Percentiles rank a stretch among this genome's conserved stretches.
These are phyloP conservation scores for Limnanthes douglasii DNA, from an alignment of 345 rosid species.

Conservation along the genomic window DNA sequence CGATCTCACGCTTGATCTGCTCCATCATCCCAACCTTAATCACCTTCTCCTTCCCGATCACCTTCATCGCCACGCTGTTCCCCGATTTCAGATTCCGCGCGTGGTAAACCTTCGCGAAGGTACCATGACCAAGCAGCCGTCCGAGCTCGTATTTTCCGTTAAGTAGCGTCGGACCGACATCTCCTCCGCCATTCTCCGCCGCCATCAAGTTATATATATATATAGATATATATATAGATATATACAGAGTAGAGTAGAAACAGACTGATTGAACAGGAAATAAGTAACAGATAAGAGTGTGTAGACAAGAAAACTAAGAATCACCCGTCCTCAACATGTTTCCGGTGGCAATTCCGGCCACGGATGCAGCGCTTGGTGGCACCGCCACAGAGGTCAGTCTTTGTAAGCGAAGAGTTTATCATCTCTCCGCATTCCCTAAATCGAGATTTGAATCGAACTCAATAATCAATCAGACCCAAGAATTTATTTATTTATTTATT, in stretches of 20 bases:
- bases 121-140: slow-evolving; percentile 68
- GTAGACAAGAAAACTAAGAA: too few species aligned
- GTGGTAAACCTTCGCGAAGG: slow-evolving; percentile 82
- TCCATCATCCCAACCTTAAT: slow-evolving; percentile 81
- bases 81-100: slow-evolving; percentile 46
- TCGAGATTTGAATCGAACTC: too few species aligned
- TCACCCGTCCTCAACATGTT: slow-evolving; percentile 99
- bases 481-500: too few species aligned
- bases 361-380: slow-evolving; percentile 35
- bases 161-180: slow-evolving; percentile 19
- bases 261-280: too few species aligned
- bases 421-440: slow-evolving; percentile 90
- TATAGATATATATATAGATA: too few species aligned
- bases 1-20: slow-evolving; percentile 78
- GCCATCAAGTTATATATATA: too few species aligned
- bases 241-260: too few species aligned
- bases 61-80: slow-evolving; percentile 69
- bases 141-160: slow-evolving; percentile 89
- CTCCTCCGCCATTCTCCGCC: slow-evolving; percentile 12
- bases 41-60: slow-evolving; percentile 79
- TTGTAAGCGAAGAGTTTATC: slow-evolving; percentile 26
- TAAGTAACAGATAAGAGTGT: too few species aligned
- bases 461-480: too few species aligned
- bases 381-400: slow-evolving; percentile 32
- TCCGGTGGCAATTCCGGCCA: slow-evolving; percentile 87